Conservation (phyloP, 441 rosid genomes). For the Arabidopsis hybrid region DNA sequence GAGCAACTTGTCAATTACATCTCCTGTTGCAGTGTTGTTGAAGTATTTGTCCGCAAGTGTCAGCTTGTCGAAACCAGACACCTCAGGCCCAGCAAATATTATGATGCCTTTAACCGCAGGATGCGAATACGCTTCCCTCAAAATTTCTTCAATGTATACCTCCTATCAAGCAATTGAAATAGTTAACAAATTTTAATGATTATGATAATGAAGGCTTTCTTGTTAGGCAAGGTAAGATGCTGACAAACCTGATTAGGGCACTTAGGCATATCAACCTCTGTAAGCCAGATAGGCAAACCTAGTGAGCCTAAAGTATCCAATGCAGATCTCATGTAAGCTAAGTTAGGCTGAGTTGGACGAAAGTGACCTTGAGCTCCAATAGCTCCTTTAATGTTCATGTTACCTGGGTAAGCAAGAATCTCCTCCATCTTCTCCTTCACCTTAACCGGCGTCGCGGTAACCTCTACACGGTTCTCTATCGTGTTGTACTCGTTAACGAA, state of each 20-base stretch:
- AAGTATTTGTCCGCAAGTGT: constrained; percentile 62
- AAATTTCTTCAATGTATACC: constrained; percentile 62
- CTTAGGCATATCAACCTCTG: constrained; percentile 62
- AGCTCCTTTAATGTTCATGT: constrained; percentile 49
- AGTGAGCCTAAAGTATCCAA: constrained; percentile 67
- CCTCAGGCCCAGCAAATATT: constrained; percentile 65
- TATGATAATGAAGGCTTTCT: constrained; percentile 12
- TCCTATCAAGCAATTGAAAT: constrained; percentile 47
- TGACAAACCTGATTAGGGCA: constrained; percentile 65
- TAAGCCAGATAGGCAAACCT: constrained; percentile 82
- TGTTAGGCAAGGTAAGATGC: constrained; percentile 13
- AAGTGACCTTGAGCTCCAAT: constrained; percentile 84
- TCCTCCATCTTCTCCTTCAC: constrained; percentile 56
- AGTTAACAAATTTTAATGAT: neutral
- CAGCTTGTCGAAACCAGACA: constrained; percentile 61
- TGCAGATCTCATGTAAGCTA: constrained; percentile 75
- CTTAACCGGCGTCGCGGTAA: constrained; percentile 40
- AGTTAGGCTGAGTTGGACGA: constrained; percentile 53
- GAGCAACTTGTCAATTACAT: constrained; percentile 74
- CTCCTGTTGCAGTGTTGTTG: constrained; percentile 60
- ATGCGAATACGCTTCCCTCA: constrained; percentile 74
- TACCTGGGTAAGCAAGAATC: constrained; percentile 59
- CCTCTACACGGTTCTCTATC: constrained; percentile 56
- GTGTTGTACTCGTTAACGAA: constrained; percentile 87
- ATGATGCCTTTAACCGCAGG: constrained; percentile 76